phyloP scores from a whole-genome alignment of 306 rosid genomes.

The Acmispon strigosus region DNA sequence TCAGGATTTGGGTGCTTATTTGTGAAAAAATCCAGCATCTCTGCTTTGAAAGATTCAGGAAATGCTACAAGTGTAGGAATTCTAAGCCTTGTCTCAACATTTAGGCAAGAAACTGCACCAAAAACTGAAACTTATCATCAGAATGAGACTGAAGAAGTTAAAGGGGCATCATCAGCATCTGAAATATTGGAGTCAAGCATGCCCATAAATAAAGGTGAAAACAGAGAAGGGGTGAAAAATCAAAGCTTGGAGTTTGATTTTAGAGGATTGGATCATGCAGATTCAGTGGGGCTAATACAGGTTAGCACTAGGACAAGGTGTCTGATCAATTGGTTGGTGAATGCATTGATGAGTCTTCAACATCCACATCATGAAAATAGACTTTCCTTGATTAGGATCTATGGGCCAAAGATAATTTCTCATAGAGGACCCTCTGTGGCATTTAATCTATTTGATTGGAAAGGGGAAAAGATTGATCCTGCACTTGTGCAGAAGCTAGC shows the following conservation, averaged over 20 bases:
- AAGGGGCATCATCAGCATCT: conserved; percentile 9
- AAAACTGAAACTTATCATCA: neutral
- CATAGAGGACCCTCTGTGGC: conserved; percentile 70
- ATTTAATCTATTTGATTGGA: conserved; percentile 87
- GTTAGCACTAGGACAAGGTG: conserved; percentile 50
- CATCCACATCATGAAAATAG: conserved; percentile 59
- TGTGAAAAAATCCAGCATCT: conserved; percentile 58
- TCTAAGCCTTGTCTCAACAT: conserved; percentile 48
- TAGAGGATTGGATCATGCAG: conserved; percentile 77
- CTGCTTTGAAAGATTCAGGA: conserved; percentile 35
- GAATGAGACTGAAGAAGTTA: neutral
- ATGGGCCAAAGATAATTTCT: conserved; percentile 55
- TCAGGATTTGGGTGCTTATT: conserved; percentile 83
- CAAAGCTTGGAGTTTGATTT: conserved; percentile 33
- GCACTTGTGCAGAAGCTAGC: conserved; percentile 72
- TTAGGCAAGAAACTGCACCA: conserved; percentile 10
- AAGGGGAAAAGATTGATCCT: conserved; percentile 74
- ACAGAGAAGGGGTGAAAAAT: neutral
- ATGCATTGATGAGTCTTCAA: conserved; percentile 62
- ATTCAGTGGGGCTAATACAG: conserved; percentile 52
- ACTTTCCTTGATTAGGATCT: conserved; percentile 47
- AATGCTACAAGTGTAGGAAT: conserved; percentile 47
- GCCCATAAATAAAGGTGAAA: conserved; percentile 4
- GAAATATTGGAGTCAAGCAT: conserved; percentile 30
- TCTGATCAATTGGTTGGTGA: conserved; percentile 67